Percentiles rank a stretch among this genome's conserved stretches.
Evolutionary conservation across 352 stramenopile genomes (phyloP).

Genomic region (Phytophthora tentaculata): DNA sequence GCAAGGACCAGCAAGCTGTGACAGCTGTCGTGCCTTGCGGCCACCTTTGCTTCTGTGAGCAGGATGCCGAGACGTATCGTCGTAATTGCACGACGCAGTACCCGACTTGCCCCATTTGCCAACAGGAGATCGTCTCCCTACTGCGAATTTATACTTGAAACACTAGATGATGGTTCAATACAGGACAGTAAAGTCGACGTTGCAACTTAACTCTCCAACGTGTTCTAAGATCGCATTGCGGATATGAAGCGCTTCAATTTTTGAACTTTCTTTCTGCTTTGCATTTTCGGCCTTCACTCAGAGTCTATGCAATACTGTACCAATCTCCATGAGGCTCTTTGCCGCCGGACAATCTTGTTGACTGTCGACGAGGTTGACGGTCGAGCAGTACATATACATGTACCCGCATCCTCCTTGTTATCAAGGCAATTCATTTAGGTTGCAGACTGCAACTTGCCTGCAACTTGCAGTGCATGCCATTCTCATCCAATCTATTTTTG

Average conservation of each 20-base stretch:
- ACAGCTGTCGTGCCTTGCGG: conserved; percentile 82
- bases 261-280: too few species aligned
- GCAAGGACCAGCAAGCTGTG: conserved; percentile 75
- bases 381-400: too few species aligned
- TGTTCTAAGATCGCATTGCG: too few species aligned
- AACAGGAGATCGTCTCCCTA: conserved; percentile 82
- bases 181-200: background rate
- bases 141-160: conserved; percentile 76
- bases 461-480: background rate
- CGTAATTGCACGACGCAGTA: conserved; percentile 50
- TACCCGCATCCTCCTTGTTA: too few species aligned
- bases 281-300: too few species aligned
- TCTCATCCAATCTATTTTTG: conserved; percentile 21
- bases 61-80: conserved; percentile 77
- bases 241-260: too few species aligned
- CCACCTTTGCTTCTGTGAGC: conserved; percentile 86
- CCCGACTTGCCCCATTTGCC: conserved; percentile 78
- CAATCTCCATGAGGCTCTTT: too few species aligned
- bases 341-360: background rate
- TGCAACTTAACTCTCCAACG: too few species aligned
- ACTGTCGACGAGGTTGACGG: background rate
- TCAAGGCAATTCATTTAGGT: too few species aligned
- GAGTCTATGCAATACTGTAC: too few species aligned
- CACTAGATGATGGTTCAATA: conserved; percentile 23
- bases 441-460: too few species aligned